phyloP scores from a whole-genome alignment of 352 stramenopile species.

The Aphanomyces astaci region DNA sequence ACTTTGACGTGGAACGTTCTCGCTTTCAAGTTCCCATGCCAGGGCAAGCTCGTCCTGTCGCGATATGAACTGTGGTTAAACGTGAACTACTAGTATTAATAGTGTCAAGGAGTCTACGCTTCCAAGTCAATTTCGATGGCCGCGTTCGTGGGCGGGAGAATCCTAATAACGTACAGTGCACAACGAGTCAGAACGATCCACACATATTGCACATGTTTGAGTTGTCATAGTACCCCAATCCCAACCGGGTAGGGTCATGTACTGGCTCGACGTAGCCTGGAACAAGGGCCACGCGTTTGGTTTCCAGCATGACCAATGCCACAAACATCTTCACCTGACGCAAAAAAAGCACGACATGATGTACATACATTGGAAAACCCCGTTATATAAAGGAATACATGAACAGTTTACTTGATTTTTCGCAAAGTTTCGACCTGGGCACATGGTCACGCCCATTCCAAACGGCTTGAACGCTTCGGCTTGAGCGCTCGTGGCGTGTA shows the following conservation, averaged over 20 bases:
- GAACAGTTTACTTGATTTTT: slow-evolving; percentile 16
- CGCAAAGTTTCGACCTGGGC: slow-evolving; percentile 19
- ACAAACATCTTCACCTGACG: slow-evolving; percentile 10
- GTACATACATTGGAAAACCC: too few species aligned
- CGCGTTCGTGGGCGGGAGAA: background rate
- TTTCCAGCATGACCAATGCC: background rate
- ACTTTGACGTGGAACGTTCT: background rate
- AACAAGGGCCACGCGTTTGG: background rate
- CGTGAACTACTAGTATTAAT: background rate
- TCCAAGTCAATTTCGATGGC: slow-evolving; percentile 4
- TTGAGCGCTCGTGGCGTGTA: slow-evolving; percentile 4
- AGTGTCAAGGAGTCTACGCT: background rate
- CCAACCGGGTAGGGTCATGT: background rate
- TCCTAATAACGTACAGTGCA: too few species aligned
- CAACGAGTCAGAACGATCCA: too few species aligned
- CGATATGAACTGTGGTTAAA: too few species aligned
- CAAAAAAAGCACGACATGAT: too few species aligned
- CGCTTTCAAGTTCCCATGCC: too few species aligned
- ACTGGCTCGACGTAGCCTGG: background rate
- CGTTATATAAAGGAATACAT: too few species aligned
- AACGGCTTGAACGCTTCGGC: slow-evolving; percentile 17
- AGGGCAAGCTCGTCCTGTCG: too few species aligned
- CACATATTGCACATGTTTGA: background rate
- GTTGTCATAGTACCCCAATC: background rate
- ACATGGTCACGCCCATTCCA: slow-evolving; percentile 20